These are phyloP conservation scores for Nyctanthes arbortristis DNA, from an alignment of 257 asterid genomes.

Conservation along the genomic window DNA sequence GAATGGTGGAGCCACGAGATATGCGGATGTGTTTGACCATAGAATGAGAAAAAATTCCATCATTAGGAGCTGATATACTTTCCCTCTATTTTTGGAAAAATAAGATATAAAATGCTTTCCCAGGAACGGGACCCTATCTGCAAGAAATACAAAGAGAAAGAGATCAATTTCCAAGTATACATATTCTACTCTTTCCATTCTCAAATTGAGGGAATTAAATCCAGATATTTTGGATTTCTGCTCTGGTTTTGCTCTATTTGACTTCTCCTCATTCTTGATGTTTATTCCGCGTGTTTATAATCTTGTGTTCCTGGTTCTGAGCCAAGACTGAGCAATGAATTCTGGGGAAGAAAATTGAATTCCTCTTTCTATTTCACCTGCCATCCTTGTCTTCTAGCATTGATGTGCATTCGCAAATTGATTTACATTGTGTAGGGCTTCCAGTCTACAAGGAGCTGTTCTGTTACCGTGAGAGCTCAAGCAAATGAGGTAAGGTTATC, in stretches of 20 bases:
- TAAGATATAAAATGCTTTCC: no score
- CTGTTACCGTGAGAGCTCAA: slow-evolving; percentile 54
- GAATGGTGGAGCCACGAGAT: no score
- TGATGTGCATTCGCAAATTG: slow-evolving; percentile 2
- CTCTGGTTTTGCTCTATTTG: neutral
- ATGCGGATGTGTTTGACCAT: no score
- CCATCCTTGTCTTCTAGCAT: slow-evolving; percentile 17
- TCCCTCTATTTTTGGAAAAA: neutral
- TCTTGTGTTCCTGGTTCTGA: slow-evolving; percentile 3
- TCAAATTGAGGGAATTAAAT: neutral
- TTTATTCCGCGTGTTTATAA: neutral
- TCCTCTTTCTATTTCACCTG: neutral
- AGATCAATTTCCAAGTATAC: neutral
- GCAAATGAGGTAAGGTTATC: slow-evolving; percentile 57
- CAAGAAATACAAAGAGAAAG: no score
- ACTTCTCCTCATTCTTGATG: slow-evolving; percentile 1
- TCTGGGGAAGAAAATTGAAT: slow-evolving; percentile 3
- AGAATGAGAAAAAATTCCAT: no score
- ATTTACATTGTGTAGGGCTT: slow-evolving; percentile 42
- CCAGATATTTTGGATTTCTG: neutral
- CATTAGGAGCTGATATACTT: neutral
- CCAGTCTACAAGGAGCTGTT: slow-evolving; percentile 51
- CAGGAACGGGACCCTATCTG: no score
- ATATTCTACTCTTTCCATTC: neutral
- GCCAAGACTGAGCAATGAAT: neutral